Evolutionary conservation across 2,329 filamentous ascomycete species (phyloP).

Genomic region (Rhynchosporium graminicola): DNA sequence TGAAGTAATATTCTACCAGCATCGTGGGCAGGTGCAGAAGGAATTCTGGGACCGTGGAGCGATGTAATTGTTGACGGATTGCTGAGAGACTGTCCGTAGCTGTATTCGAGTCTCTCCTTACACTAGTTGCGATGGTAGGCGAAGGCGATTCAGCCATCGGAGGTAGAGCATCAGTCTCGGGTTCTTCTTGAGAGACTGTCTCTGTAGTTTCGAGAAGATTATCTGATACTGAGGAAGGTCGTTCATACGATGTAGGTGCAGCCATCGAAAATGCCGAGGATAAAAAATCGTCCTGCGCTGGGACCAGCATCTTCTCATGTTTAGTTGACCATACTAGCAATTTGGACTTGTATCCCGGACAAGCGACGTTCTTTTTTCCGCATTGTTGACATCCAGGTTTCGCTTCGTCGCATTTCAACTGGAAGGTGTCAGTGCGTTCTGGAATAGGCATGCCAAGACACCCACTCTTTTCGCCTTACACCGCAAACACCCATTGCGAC

Average conservation of each 20-base stretch:
- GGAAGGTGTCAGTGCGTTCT: constrained; percentile 11
- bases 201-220: not conserved
- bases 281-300: constrained; percentile 12
- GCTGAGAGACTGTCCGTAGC: constrained; percentile 34
- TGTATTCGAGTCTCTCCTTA: constrained; percentile 21
- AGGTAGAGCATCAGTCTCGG: not conserved
- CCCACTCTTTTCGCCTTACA: constrained; percentile 38
- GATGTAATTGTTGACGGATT: constrained; percentile 36
- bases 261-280: constrained; percentile 16
- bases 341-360: constrained; percentile 36
- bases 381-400: constrained; percentile 38
- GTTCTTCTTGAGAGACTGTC: not conserved
- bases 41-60: constrained; percentile 35
- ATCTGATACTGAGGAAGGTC: constrained; percentile 1
- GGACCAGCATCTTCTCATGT: constrained; percentile 36
- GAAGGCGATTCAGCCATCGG: not conserved
- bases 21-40: constrained; percentile 47
- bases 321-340: constrained; percentile 38
- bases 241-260: constrained; percentile 16
- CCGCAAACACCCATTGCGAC: constrained; percentile 35
- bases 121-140: not conserved
- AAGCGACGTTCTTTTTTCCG: constrained; percentile 30
- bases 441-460: not conserved
- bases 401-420: constrained; percentile 39
- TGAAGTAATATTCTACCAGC: constrained; percentile 64